Evolutionary conservation across 2,329 filamentous ascomycete genomes (phyloP).

Genomic region (Xylaria sp.): DNA sequence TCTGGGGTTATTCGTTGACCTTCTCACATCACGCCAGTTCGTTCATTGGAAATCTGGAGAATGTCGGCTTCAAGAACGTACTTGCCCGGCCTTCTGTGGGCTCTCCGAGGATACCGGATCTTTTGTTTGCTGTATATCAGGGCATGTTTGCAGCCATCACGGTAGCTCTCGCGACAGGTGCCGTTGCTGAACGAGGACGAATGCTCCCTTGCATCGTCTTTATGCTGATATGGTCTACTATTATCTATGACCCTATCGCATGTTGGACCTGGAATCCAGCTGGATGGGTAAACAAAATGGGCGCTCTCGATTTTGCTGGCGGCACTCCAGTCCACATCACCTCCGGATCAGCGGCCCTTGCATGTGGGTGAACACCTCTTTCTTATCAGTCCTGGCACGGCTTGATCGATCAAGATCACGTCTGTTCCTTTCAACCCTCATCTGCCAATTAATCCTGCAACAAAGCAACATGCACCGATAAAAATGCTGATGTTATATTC

Average conservation of each 20-base stretch:
- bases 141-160: slow-evolving; percentile 86
- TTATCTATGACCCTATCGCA: slow-evolving; percentile 88
- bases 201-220: slow-evolving; percentile 86
- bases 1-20: slow-evolving; percentile 80
- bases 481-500: slow-evolving; percentile 11
- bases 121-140: slow-evolving; percentile 81
- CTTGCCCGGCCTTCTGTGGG: slow-evolving; percentile 71
- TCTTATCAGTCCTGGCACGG: background rate
- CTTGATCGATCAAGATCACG: background rate
- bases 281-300: slow-evolving; percentile 75
- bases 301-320: slow-evolving; percentile 82
- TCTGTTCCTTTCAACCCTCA: background rate
- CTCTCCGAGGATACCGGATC: slow-evolving; percentile 67
- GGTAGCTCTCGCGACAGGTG: slow-evolving; percentile 77
- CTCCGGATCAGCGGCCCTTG: slow-evolving; percentile 75
- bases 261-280: slow-evolving; percentile 90
- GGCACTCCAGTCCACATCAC: slow-evolving; percentile 87
- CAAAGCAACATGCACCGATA: background rate
- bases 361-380: slow-evolving; percentile 42
- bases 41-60: slow-evolving; percentile 72
- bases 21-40: slow-evolving; percentile 72
- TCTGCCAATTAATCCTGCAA: background rate
- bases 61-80: slow-evolving; percentile 74
- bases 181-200: slow-evolving; percentile 78
- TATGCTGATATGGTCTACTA: slow-evolving; percentile 87